Base-by-base conservation (phyloP, 257 asterid genomes). In the Thymus quinquecostatus region DNA sequence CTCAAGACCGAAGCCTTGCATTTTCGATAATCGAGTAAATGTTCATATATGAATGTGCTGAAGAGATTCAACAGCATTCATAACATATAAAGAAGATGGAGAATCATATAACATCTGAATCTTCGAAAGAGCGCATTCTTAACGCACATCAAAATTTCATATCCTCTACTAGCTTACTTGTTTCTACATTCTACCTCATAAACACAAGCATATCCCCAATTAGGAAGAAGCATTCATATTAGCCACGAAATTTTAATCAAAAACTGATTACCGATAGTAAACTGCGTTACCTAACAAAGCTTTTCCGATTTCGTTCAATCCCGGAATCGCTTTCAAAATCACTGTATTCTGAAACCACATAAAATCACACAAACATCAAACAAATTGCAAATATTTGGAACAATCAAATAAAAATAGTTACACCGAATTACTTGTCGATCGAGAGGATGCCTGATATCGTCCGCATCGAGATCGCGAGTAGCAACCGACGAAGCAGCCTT, bases 401-500 rank as follows among this genome's bases (percentile, higher is more conserved):
- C 9, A 56, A 44, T 58, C 10, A 11, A 51, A 7, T 4, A 33
- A 61, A 45, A 68, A 49, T 28, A 51, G 56, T 54, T 1, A 80
- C 13, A 47, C 4, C 4, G 14, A 66, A 40, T 64, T 32, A 90
- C 98, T 83, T 94, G 98, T 85, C 85, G 88, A 84, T 91, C 98
- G 48, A 94, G 92, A 69, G 98, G 98, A 59, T 94, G 98, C 2
- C 96, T 86, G 70, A 94, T 75, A 72, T 94, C 98, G 81, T 94
- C 98, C 0, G 97, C 98, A 67, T 94, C 96, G 3, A 94, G 86
- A 75, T 88, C 82, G 63, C 87, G 90, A 78, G 75, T 66, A 59
- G 81, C 83, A 58, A 82, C 81, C 0, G 86, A 70, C 13, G 94
- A 77, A 60, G 94, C 83, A 77, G 92, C 90, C 77, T 86, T 78